A percentile compares a stretch with the other conserved stretches of the same genome.
phyloP scores from a whole-genome alignment of 2,329 filamentous ascomycete species.

The Aureobasidium sp. region DNA sequence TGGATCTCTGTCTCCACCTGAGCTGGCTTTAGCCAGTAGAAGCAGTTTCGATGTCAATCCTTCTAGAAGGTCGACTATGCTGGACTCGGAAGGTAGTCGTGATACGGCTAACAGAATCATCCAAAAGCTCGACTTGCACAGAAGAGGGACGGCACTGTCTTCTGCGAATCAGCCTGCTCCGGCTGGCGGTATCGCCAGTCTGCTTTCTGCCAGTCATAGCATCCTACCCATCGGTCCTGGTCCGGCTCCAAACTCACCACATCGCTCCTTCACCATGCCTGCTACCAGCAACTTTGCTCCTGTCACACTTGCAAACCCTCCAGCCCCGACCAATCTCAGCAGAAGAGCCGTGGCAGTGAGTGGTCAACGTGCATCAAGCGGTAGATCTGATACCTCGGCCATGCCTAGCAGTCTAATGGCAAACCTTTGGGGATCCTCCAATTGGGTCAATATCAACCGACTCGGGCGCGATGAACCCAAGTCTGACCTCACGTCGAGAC shows the following conservation, averaged over 20 bases:
- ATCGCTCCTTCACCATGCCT: slow-evolving; percentile 36
- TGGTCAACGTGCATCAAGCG: slow-evolving; percentile 60
- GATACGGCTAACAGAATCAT: slow-evolving; percentile 86
- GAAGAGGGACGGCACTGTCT: slow-evolving; percentile 47
- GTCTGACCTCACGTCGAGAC: slow-evolving; percentile 18
- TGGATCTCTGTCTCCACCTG: slow-evolving; percentile 56
- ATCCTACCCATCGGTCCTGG: slow-evolving; percentile 58
- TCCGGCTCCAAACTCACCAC: slow-evolving; percentile 19
- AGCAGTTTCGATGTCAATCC: slow-evolving; percentile 62
- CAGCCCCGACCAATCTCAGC: slow-evolving; percentile 77
- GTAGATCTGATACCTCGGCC: slow-evolving; percentile 54
- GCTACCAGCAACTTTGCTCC: slow-evolving; percentile 64
- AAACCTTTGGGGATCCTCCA: slow-evolving; percentile 86
- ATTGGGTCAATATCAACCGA: slow-evolving; percentile 65
- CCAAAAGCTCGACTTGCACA: slow-evolving; percentile 82
- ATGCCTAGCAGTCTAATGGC: slow-evolving; percentile 83
- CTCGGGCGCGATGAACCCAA: slow-evolving; percentile 49
- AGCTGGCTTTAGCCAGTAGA: slow-evolving; percentile 47
- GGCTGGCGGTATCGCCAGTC: slow-evolving; percentile 67
- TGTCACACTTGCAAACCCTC: slow-evolving; percentile 72
- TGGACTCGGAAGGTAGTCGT: slow-evolving; percentile 61
- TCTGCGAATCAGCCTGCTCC: slow-evolving; percentile 32
- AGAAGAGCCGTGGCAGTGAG: slow-evolving; percentile 75
- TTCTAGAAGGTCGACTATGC: slow-evolving; percentile 36
- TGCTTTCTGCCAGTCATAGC: slow-evolving; percentile 79